These are phyloP conservation scores for Theobroma cacao DNA, from an alignment of 345 rosid species.

Conservation along the genomic window DNA sequence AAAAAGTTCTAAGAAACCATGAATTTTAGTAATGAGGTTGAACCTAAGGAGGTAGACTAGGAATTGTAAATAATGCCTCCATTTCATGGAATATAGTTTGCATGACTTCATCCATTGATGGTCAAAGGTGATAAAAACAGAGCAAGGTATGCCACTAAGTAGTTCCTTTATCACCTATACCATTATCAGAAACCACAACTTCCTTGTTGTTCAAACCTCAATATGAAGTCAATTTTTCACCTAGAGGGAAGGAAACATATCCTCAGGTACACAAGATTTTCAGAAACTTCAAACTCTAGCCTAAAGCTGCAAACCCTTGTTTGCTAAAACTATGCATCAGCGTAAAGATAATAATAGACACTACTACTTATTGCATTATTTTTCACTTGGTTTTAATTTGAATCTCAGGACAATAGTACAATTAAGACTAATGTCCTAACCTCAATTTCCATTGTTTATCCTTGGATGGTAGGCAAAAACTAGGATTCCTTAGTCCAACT, in stretches of 20 bases:
- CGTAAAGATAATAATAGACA: neutral
- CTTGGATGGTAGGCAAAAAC: neutral
- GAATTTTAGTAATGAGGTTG: neutral
- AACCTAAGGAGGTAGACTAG: neutral
- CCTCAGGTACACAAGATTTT: neutral
- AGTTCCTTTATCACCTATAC: neutral
- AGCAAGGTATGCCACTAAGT: neutral
- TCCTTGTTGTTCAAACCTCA: neutral
- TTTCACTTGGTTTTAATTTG: neutral
- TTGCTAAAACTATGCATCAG: neutral
- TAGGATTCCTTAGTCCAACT: neutral
- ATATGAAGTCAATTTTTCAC: neutral
- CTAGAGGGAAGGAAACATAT: neutral
- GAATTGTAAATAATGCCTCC: neutral
- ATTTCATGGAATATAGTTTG: neutral
- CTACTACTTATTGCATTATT: neutral
- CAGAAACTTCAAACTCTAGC: neutral
- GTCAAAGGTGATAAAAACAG: neutral
- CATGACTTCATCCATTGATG: neutral
- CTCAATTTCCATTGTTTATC: neutral
- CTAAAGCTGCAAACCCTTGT: neutral
- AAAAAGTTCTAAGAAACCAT: neutral
- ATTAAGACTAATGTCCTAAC: neutral
- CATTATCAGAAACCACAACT: neutral
- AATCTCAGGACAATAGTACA: neutral